Evolutionary conservation across 2,329 filamentous ascomycete species (phyloP).

Genomic region (Endothia cerciana): DNA sequence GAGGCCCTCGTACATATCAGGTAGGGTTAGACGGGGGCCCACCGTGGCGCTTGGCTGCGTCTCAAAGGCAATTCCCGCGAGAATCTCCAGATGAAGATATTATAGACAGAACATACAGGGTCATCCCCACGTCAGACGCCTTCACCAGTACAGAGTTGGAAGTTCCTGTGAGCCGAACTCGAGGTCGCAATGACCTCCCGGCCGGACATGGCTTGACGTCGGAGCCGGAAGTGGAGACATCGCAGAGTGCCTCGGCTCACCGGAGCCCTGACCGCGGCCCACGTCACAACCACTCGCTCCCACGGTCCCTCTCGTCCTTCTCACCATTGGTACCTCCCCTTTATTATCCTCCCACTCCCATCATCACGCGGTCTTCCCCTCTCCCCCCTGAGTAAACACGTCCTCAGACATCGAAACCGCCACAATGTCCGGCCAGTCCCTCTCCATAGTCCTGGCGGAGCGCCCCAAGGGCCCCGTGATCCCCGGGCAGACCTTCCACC

Average conservation of each 20-base stretch:
- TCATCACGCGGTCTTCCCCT: background rate
- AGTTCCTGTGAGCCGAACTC: too few species aligned
- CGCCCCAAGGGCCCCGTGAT: slow-evolving; percentile 64
- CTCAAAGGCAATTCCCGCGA: too few species aligned
- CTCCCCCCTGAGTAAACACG: background rate
- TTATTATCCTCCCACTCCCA: background rate
- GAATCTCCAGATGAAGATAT: too few species aligned
- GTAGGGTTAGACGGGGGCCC: too few species aligned
- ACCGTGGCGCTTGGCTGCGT: too few species aligned
- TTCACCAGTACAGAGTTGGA: too few species aligned
- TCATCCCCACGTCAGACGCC: too few species aligned
- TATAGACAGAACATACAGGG: too few species aligned
- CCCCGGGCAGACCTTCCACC: slow-evolving; percentile 66
- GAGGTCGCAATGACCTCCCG: background rate
- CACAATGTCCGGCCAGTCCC: slow-evolving; percentile 24
- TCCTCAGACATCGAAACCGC: background rate
- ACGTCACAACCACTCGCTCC: background rate
- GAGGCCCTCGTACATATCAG: too few species aligned
- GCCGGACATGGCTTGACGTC: background rate
- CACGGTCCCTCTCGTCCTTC: background rate
- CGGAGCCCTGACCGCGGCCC: background rate
- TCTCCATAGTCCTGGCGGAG: slow-evolving; percentile 59
- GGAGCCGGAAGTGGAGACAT: slow-evolving; percentile 15
- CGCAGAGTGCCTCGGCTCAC: slow-evolving; percentile 20
- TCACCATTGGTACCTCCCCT: background rate